phyloP scores from a whole-genome alignment of 495 filamentous ascomycete genomes.

The Rostrohypoxylon terebratum region DNA sequence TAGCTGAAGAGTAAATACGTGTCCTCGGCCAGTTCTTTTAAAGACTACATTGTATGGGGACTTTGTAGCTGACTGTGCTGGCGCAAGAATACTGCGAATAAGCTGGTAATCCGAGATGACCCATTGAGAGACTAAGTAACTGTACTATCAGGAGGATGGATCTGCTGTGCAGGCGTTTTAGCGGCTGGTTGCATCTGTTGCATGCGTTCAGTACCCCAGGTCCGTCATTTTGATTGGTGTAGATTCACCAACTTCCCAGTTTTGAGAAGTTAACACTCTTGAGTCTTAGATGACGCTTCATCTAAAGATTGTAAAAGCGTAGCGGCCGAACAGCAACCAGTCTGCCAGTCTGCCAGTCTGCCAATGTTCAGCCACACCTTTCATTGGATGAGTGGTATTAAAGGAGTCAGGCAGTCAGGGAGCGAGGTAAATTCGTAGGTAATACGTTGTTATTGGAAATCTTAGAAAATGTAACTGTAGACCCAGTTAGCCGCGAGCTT shows the following conservation, averaged over 20 bases:
- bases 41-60: neutral
- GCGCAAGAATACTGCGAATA: neutral
- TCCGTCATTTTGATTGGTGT: conserved; percentile 1
- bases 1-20: conserved; percentile 19
- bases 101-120: conserved; percentile 1
- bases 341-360: too few relatives aligned
- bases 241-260: neutral
- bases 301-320: neutral
- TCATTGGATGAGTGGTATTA: neutral
- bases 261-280: neutral
- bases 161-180: conserved; percentile 25
- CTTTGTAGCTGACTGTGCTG: conserved; percentile 11
- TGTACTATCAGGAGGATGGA: conserved; percentile 16
- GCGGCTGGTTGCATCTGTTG: conserved; percentile 25
- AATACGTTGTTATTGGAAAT: conserved; percentile 35
- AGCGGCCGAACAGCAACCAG: neutral
- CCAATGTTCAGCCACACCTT: conserved; percentile 23
- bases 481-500: conserved; percentile 31
- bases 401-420: neutral
- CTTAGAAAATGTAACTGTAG: conserved; percentile 18
- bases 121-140: conserved; percentile 13
- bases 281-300: neutral
- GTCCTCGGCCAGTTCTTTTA: conserved; percentile 7
- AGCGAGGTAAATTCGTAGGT: conserved; percentile 8
- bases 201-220: conserved; percentile 12